phyloP scores from a whole-genome alignment of 2,329 filamentous ascomycete genomes.

The Colletotrichum cordylinicola region DNA sequence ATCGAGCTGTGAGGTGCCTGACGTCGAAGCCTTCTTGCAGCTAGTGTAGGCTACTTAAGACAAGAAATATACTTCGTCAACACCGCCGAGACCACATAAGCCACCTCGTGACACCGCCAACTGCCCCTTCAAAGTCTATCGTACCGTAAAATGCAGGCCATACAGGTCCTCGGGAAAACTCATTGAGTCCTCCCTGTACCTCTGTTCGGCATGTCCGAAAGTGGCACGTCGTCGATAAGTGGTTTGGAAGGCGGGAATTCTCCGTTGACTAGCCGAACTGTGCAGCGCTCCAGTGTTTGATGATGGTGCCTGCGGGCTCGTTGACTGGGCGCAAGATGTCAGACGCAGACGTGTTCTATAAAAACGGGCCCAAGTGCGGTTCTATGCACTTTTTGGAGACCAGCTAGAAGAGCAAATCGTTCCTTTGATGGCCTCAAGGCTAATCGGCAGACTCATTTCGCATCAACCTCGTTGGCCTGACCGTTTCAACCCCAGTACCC shows the following conservation, averaged over 20 bases:
- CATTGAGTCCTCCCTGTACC: neutral
- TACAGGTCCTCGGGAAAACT: neutral
- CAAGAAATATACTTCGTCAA: neutral
- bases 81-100: neutral
- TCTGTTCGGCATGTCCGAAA: neutral
- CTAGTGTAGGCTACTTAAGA: neutral
- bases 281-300: neutral
- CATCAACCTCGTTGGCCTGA: neutral
- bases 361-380: neutral
- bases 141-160: neutral
- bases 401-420: neutral
- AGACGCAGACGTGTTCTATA: neutral
- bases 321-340: neutral
- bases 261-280: neutral
- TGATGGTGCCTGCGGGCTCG: neutral
- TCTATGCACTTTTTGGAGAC: neutral
- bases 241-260: neutral
- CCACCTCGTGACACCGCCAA: neutral
- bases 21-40: neutral
- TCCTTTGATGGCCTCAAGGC: neutral
- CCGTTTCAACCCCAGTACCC: slow-evolving; percentile 43
- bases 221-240: neutral
- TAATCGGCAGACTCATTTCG: neutral
- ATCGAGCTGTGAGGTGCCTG: neutral
- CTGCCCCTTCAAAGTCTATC: neutral